Percentiles rank a stretch among this genome's conserved stretches.
These are phyloP conservation scores for Clavaria fumosa DNA, from an alignment of 768 basidiomycete genomes.

Conservation along the genomic window DNA sequence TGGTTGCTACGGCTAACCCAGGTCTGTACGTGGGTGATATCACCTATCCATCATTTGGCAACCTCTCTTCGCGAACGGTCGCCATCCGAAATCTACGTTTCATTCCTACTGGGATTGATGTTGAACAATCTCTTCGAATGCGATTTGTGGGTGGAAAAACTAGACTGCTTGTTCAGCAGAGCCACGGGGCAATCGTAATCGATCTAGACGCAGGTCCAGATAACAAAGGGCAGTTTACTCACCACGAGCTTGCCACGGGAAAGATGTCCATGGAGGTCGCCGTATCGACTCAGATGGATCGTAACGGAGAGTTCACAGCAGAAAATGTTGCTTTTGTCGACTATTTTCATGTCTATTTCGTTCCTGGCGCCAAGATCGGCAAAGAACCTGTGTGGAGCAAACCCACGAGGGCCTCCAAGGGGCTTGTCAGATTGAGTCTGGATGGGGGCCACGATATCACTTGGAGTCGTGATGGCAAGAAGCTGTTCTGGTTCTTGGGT, in stretches of 20 bases:
- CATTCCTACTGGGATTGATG: slow-evolving; percentile 35
- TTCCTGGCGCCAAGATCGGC: slow-evolving; percentile 25
- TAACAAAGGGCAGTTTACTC: slow-evolving; percentile 30
- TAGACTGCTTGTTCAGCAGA: slow-evolving; percentile 47
- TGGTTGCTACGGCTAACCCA: slow-evolving; percentile 45
- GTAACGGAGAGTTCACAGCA: slow-evolving; percentile 12
- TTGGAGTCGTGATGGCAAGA: slow-evolving; percentile 47
- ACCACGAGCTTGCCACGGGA: slow-evolving; percentile 36
- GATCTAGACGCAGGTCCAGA: slow-evolving; percentile 33
- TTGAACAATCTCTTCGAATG: slow-evolving; percentile 31
- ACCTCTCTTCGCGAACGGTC: slow-evolving; percentile 17
- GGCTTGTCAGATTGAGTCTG: slow-evolving; percentile 45
- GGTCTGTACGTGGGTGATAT: slow-evolving; percentile 55
- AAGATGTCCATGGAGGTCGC: slow-evolving; percentile 42
- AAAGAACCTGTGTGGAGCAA: slow-evolving; percentile 47
- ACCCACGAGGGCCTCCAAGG: slow-evolving; percentile 49
- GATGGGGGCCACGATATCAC: slow-evolving; percentile 63
- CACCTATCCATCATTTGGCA: slow-evolving; percentile 25
- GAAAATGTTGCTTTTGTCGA: slow-evolving; percentile 49
- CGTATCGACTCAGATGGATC: slow-evolving; percentile 20
- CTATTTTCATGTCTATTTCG: slow-evolving; percentile 51
- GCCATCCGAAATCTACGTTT: slow-evolving; percentile 32
- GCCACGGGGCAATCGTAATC: slow-evolving; percentile 30
- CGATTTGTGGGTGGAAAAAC: slow-evolving; percentile 37
- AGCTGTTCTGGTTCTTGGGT: slow-evolving; percentile 66